phyloP scores from a whole-genome alignment of 305 asterid genomes.

The Rubia balearica region DNA sequence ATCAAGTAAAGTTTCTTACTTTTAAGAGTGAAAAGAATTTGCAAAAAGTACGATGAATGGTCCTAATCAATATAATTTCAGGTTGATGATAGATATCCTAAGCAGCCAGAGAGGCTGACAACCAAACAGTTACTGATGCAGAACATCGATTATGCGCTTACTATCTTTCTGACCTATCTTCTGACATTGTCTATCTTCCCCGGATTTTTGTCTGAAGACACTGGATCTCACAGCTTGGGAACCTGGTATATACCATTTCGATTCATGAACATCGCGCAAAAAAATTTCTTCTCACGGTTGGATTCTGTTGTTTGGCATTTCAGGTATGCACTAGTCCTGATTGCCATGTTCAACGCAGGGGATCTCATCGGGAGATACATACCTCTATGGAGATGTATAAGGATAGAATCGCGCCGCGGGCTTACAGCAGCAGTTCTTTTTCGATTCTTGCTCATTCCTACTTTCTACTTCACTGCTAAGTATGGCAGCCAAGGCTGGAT shows the following conservation, averaged over 20 bases:
- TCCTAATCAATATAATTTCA: conserved; percentile 4
- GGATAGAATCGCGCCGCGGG: conserved; percentile 30
- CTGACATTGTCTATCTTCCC: conserved; percentile 43
- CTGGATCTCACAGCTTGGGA: conserved; percentile 37
- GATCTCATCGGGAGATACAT: conserved; percentile 37
- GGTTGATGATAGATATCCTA: conserved; percentile 16
- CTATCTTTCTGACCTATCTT: conserved; percentile 27
- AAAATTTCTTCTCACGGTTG: too few species aligned
- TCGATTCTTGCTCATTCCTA: conserved; percentile 30
- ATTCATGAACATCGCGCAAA: too few species aligned
- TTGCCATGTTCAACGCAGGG: conserved; percentile 34
- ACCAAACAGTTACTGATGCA: conserved; percentile 28
- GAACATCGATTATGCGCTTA: conserved; percentile 35
- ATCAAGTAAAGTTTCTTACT: conserved; percentile 6
- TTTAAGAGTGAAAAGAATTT: background rate
- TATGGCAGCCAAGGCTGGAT: conserved; percentile 43
- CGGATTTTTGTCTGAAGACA: conserved; percentile 37
- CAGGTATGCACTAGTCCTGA: conserved; percentile 37
- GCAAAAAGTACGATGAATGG: background rate
- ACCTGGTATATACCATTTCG: conserved; percentile 22
- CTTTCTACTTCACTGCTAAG: conserved; percentile 36
- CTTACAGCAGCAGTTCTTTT: conserved; percentile 15
- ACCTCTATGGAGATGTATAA: conserved; percentile 27
- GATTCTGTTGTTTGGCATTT: background rate
- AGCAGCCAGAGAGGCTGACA: conserved; percentile 21